Base-by-base conservation (phyloP, 2,329 filamentous ascomycete species). In the Colletotrichum lupini region DNA sequence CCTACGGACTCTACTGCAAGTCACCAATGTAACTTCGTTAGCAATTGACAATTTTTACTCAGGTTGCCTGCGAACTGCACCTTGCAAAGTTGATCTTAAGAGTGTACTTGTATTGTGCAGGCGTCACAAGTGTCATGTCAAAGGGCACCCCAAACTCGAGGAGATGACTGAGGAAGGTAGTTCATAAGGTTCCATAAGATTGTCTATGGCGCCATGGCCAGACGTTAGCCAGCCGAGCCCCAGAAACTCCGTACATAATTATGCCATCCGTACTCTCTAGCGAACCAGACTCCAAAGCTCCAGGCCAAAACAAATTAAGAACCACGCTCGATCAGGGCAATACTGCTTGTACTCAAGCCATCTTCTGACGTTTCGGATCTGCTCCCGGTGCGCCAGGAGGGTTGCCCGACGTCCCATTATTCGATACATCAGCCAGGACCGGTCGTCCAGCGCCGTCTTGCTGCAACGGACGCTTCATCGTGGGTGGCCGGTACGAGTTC, bases 401-500 rank as follows among this genome's bases (percentile, higher is more conserved):
- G 8, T 74, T 75, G n/a, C 72, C 75, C 22, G 76, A 77, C 26
- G 72, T 78, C 12, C 77, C 80, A 60, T 90, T 90, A 14, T 82
- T 83, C 11, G 88, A 82, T 16, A 90, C 81, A 67, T 91, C 89
- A 2, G 84, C 84, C 60, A 91, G 77, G 2, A 87, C 86, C 12
- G 86, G 78, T 72, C 88, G 83, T 35, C 75, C 78, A 0, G 73
- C 77, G 42, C 75, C 63, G 24, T 77, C 76, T 77, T 59, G 77
- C 77, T 24, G 76, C 77, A 55, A 71, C 55, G 57, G 81, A 75
- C 66, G 81, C 78, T 72, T 75, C 82, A 91, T 89, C 0, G 89
- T 90, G 1, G 87, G 88, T 12, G 90, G 90, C 19, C 86, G 86
- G 75, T 91, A 92, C 75, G 87, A 86, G n/a, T 84, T 83, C 37